Evolutionary conservation across 768 basidiomycete genomes (phyloP), one percentile per base, ranked within the genome.

Genomic region (Sporobolomyces pararoseus): DNA sequence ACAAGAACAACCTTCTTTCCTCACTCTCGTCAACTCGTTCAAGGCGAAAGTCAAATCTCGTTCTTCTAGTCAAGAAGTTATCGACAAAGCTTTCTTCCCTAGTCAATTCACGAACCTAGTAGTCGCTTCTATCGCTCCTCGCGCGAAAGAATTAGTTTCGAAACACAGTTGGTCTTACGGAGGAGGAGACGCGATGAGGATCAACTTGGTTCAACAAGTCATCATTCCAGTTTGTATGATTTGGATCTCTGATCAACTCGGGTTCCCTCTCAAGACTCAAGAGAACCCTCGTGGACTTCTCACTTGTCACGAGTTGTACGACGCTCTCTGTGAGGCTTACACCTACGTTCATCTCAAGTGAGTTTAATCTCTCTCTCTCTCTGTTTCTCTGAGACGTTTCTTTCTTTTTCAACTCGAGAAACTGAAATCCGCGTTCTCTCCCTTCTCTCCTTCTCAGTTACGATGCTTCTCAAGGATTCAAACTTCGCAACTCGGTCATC

Each of bases 171-270:
- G 82, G 54, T 67, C 73, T 37, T 71, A 78, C 39, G 77, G 14
- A 66, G 76, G 14, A 66, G 76, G 17, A 39, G 46, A 52, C 17
- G 57, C 67, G 19, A 79, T 74, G 44, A 82, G 78, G 60, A 76
- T 89, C 31, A 87, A 90, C 76, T 82, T 89, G 47, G 83, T 89
- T 16, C 80, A 80, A 47, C 86, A 89, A 71, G 86, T 89, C 31
- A 83, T 88, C 75, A 87, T 89, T 67, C 76, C 82, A 32, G 68
- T 87, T 49, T 86, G 87, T 0, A 78, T 87, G 59, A 27, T 31
- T 19, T 49, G 46, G 32, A 49, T 71, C 60, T 59, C 59, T 35
- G 51, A 71, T 37, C 34, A 51, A 19, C 46, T 61, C 19, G 69
- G 64, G 14, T 17, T 71, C 47, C 69, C 69, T 29, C 52, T 71